Conservation (phyloP, 2,329 filamentous ascomycete species). For the Colletotrichum shisoi region DNA sequence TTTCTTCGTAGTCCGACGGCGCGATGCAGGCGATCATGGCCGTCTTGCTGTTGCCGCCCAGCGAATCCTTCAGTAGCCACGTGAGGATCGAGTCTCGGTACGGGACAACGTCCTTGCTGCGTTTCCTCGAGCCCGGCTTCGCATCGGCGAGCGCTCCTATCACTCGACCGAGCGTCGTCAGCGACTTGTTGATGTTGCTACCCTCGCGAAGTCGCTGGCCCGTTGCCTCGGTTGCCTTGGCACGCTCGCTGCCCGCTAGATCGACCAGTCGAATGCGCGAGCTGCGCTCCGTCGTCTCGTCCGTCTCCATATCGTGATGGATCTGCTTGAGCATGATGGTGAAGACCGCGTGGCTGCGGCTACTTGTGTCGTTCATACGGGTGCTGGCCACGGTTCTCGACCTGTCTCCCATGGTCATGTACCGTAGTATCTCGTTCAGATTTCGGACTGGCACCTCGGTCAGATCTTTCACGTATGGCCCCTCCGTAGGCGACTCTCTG, state of each 20-base stretch:
- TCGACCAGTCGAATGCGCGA: conserved; percentile 95
- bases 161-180: conserved; percentile 92
- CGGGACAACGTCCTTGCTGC: conserved; percentile 72
- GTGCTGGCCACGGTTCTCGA: conserved; percentile 91
- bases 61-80: conserved; percentile 91
- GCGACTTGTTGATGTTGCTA: conserved; percentile 98
- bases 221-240: conserved; percentile 94
- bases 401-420: conserved; percentile 88
- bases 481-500: conserved; percentile 91
- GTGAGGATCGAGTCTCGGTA: conserved; percentile 88
- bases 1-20: conserved; percentile 96
- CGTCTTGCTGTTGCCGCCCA: conserved; percentile 97
- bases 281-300: conserved; percentile 94
- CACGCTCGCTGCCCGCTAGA: conserved; percentile 91
- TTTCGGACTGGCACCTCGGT: conserved; percentile 91
- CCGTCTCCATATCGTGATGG: conserved; percentile 95
- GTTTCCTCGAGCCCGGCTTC: conserved; percentile 66
- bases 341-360: conserved; percentile 95
- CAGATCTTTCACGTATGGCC: conserved; percentile 95
- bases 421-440: conserved; percentile 84
- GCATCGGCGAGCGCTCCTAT: conserved; percentile 86
- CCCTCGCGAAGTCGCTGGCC: conserved; percentile 90
- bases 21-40: conserved; percentile 99
- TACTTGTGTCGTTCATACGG: conserved; percentile 99
- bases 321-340: conserved; percentile 99